phyloP scores from a whole-genome alignment of 805 yeast genomes.

The Tetrapisispora taiwanensis region DNA sequence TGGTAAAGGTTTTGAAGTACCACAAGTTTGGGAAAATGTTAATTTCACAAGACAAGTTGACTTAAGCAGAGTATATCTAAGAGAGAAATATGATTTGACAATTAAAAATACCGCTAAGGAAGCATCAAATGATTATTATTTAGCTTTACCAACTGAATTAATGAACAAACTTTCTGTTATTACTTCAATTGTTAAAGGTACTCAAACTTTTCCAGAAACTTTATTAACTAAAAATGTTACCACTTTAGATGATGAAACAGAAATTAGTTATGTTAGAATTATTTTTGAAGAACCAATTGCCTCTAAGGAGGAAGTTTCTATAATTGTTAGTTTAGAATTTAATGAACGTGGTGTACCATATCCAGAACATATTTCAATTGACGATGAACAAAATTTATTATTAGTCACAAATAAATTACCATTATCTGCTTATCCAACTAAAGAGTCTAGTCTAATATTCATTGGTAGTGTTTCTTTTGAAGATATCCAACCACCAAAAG shows the following conservation, averaged over 20 bases:
- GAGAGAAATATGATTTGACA: constrained; percentile 47
- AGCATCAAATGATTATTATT: constrained; percentile 47
- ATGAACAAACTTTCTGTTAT: constrained; percentile 34
- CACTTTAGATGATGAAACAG: constrained; percentile 15
- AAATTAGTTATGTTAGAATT: constrained; percentile 37
- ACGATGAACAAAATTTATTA: constrained; percentile 50
- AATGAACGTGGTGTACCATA: constrained; percentile 43
- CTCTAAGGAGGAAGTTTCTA: constrained; percentile 43
- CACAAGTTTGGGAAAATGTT: constrained; percentile 40
- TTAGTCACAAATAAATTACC: constrained; percentile 47
- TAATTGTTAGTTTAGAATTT: constrained; percentile 42
- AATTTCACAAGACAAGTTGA: constrained; percentile 51
- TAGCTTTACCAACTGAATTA: constrained; percentile 45
- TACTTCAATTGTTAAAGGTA: background rate
- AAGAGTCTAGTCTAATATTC: constrained; percentile 37
- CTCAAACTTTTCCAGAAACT: background rate
- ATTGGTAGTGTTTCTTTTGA: constrained; percentile 19
- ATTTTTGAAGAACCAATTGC: constrained; percentile 55
- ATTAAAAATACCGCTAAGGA: constrained; percentile 47
- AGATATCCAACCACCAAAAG: constrained; percentile 14
- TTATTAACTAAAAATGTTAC: constrained; percentile 14
- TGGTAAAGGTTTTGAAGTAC: constrained; percentile 8
- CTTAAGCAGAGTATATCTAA: constrained; percentile 52
- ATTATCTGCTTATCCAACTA: constrained; percentile 53
- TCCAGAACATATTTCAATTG: constrained; percentile 54